These are phyloP conservation scores for Ophiostoma piceae DNA, from an alignment of 2,329 filamentous ascomycete genomes.

Conservation along the genomic window DNA sequence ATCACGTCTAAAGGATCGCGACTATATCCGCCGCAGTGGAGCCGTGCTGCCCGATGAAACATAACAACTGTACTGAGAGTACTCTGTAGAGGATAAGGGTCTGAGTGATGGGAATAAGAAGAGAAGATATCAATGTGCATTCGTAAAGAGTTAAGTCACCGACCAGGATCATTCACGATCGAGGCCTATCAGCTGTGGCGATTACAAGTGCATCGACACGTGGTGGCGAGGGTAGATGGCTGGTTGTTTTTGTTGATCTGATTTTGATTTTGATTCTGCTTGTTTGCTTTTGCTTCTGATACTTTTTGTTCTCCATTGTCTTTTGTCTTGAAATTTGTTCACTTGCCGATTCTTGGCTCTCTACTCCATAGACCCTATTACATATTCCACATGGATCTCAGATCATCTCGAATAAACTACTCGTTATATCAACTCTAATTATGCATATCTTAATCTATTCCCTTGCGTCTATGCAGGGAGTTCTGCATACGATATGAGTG, in stretches of 20 bases:
- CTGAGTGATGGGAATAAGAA: background rate
- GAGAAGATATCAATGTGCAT: background rate
- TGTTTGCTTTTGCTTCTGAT: background rate
- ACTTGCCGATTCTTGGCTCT: too few relatives aligned
- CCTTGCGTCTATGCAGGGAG: background rate
- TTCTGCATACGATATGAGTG: background rate
- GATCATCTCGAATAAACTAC: background rate
- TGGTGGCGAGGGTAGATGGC: background rate
- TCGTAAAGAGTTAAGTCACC: background rate
- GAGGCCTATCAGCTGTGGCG: background rate
- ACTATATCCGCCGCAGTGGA: background rate
- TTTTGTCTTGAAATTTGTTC: too few relatives aligned
- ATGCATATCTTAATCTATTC: background rate
- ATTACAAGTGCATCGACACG: background rate
- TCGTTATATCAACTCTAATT: background rate
- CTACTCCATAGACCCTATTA: background rate
- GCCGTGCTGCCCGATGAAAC: background rate
- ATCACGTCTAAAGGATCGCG: background rate
- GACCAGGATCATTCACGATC: background rate
- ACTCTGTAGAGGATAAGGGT: background rate
- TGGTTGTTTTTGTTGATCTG: background rate
- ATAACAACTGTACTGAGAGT: background rate
- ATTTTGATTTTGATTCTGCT: background rate
- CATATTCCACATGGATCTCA: background rate
- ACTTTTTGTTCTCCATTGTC: background rate